phyloP scores from a whole-genome alignment of 2,329 filamentous ascomycete genomes.

The Penicillium italicum region DNA sequence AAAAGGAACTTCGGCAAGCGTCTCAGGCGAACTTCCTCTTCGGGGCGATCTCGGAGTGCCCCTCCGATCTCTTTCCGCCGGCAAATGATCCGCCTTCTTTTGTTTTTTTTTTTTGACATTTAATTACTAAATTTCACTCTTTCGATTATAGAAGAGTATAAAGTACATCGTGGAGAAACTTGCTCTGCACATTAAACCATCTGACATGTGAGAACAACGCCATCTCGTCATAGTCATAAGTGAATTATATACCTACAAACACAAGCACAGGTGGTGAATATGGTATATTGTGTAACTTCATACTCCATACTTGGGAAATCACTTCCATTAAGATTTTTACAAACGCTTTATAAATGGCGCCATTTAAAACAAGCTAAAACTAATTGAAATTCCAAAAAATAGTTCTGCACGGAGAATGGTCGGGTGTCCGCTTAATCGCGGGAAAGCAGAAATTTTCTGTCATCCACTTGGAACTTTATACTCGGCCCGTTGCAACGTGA shows the following conservation, averaged over 20 bases:
- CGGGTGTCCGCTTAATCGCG: conserved; percentile 11
- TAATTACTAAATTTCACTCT: background rate
- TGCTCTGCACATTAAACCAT: conserved; percentile 3
- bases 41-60: conserved; percentile 21
- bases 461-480: conserved; percentile 13
- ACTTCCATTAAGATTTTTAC: background rate
- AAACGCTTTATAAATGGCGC: background rate
- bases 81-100: background rate
- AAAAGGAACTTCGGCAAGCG: background rate
- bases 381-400: background rate
- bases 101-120: background rate
- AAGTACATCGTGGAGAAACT: background rate
- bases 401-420: conserved; percentile 1
- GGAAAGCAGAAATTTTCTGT: conserved; percentile 24
- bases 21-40: conserved; percentile 22
- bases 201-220: background rate
- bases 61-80: conserved; percentile 12
- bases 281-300: background rate
- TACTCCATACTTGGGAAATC: background rate
- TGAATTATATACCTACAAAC: background rate
- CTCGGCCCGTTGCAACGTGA: conserved; percentile 20
- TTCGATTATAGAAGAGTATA: background rate
- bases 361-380: conserved; percentile 1
- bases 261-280: background rate
- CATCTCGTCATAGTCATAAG: conserved; percentile 3